Conservation (phyloP, 164 flowering plant genomes). For the Macadamia tetraphylla region DNA sequence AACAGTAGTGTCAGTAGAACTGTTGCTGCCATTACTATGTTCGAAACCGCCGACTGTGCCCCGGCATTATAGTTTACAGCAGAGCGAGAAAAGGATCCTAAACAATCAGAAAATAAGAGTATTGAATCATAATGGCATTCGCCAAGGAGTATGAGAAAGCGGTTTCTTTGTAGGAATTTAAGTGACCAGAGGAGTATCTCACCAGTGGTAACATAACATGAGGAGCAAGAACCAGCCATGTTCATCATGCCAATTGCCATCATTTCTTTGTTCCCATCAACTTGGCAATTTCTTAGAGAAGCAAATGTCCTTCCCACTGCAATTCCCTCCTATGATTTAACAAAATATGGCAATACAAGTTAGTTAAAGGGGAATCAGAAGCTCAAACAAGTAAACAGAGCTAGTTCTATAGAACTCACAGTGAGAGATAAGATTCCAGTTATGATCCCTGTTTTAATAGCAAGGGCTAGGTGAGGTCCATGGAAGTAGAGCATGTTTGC, state of each 20-base stretch:
- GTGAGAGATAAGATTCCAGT: constrained; percentile 63
- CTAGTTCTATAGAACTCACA: constrained; percentile 28
- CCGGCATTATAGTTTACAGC: constrained; percentile 43
- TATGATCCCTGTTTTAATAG: constrained; percentile 49
- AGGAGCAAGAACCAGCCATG: constrained; percentile 68
- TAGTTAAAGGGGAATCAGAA: neutral
- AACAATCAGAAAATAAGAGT: neutral
- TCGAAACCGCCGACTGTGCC: constrained; percentile 29
- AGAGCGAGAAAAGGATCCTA: constrained; percentile 41
- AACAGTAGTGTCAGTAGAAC: constrained; percentile 32
- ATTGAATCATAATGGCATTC: neutral
- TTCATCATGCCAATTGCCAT: constrained; percentile 75
- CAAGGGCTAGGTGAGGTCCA: constrained; percentile 30
- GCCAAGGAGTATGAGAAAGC: neutral
- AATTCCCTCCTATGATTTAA: constrained; percentile 58
- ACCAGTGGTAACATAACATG: constrained; percentile 84
- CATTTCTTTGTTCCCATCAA: constrained; percentile 91
- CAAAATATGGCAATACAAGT: neutral
- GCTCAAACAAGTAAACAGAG: neutral
- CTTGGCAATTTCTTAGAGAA: constrained; percentile 52
- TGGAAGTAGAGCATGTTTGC: constrained; percentile 37
- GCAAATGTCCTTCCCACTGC: constrained; percentile 86
- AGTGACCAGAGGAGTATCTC: neutral
- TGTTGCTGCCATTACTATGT: constrained; percentile 33
- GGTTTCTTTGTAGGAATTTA: neutral